Conservation (phyloP, 2,329 filamentous ascomycete genomes). For the Sordariomycetes sp. region DNA sequence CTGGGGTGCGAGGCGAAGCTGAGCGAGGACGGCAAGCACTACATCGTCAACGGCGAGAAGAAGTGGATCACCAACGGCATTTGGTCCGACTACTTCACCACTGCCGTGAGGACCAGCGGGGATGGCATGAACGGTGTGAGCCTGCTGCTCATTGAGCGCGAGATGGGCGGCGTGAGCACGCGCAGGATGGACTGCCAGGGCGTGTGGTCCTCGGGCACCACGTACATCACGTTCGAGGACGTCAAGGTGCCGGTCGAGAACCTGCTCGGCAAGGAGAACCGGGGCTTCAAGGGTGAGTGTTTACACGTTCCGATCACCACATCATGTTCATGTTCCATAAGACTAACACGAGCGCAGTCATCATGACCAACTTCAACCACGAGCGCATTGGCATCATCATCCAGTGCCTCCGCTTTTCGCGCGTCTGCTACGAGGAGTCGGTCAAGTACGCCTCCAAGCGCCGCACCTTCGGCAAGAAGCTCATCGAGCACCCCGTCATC, state of each 20-base stretch:
- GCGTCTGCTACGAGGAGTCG: conserved; percentile 94
- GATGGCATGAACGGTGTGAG: conserved; percentile 88
- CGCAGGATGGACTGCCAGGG: conserved; percentile 97
- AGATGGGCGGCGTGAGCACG: conserved; percentile 75
- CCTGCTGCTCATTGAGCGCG: conserved; percentile 84
- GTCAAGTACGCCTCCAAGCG: conserved; percentile 98
- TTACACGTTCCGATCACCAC: background rate
- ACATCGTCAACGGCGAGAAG: conserved; percentile 99
- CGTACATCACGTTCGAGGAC: conserved; percentile 96
- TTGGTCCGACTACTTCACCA: conserved; percentile 96
- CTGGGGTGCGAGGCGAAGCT: conserved; percentile 93
- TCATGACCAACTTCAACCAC: conserved; percentile 99
- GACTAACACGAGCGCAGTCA: conserved; percentile 37
- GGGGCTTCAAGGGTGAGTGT: conserved; percentile 63
- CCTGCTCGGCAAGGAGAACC: conserved; percentile 93
- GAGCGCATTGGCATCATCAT: conserved; percentile 98
- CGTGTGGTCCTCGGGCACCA: conserved; percentile 90
- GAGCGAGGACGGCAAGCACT: conserved; percentile 92
- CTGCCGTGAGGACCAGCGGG: conserved; percentile 81
- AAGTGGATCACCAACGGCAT: conserved; percentile 99
- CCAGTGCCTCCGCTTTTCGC: conserved; percentile 88
- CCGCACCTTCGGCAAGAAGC: conserved; percentile 88
- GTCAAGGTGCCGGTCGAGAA: conserved; percentile 99
- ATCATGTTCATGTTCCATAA: no score
- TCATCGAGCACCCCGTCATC: conserved; percentile 95